These are phyloP conservation scores for Calonectria henricotiae DNA, from an alignment of 2,329 filamentous ascomycete species.

Conservation along the genomic window DNA sequence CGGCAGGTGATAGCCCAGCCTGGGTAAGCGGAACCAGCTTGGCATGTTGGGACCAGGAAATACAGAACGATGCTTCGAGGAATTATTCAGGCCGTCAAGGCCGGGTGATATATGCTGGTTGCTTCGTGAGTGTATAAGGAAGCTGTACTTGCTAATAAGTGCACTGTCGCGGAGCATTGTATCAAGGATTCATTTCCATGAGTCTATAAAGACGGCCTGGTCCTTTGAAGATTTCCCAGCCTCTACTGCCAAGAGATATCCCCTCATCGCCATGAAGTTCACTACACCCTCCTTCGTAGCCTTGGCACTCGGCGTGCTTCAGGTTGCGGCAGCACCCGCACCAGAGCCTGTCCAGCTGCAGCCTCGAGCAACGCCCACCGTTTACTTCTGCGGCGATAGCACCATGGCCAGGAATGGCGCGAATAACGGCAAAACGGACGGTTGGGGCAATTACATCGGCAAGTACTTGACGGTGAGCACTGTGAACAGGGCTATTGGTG, in stretches of 20 bases:
- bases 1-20: background rate
- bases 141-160: background rate
- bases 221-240: background rate
- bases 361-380: conserved; percentile 54
- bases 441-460: conserved; percentile 76
- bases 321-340: conserved; percentile 38
- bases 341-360: conserved; percentile 31
- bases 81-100: background rate
- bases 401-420: conserved; percentile 71
- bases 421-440: conserved; percentile 63
- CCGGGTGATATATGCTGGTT: background rate
- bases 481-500: conserved; percentile 78
- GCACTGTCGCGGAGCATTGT: background rate
- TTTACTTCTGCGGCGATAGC: conserved; percentile 75
- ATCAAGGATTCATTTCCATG: background rate
- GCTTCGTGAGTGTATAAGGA: conserved; percentile 2
- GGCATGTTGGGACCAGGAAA: background rate
- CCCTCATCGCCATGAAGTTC: conserved; percentile 47
- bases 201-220: background rate
- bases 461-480: conserved; percentile 62
- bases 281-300: conserved; percentile 37
- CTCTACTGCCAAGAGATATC: background rate
- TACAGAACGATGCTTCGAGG: background rate
- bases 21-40: background rate
- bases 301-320: conserved; percentile 43